Conservation (phyloP, 2,329 filamentous ascomycete species). For the Nothomitra cinnamomea region DNA sequence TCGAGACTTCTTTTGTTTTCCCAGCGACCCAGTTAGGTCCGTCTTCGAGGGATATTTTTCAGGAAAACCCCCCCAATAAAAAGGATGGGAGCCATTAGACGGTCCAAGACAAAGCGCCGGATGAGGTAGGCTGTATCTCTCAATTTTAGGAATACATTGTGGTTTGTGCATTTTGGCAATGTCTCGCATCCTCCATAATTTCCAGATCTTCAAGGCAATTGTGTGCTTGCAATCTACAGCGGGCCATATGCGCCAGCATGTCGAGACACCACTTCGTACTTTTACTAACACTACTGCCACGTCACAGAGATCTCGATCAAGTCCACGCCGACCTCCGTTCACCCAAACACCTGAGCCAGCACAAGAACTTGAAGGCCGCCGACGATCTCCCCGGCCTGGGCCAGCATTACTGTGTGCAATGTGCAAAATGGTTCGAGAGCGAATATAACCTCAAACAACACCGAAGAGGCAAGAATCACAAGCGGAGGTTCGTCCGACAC, state of each 20-base stretch:
- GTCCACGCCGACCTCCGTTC: conserved; percentile 67
- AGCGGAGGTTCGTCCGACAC: conserved; percentile 47
- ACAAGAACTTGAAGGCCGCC: conserved; percentile 57
- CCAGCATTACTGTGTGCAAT: conserved; percentile 75
- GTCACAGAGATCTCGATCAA: conserved; percentile 75
- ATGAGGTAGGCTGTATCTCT: conserved; percentile 35
- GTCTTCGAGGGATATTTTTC: no score
- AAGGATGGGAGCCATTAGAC: conserved; percentile 49
- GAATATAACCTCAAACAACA: conserved; percentile 61
- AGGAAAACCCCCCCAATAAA: no score
- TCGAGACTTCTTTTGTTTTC: no score
- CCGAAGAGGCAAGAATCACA: conserved; percentile 79
- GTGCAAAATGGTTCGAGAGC: conserved; percentile 90
- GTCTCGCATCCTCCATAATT: no score
- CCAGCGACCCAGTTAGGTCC: no score
- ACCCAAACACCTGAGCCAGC: conserved; percentile 62
- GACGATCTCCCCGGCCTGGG: conserved; percentile 85
- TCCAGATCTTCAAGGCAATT: no score
- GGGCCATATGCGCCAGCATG: no score
- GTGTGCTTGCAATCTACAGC: no score
- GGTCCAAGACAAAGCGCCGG: conserved; percentile 57
- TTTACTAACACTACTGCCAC: neutral
- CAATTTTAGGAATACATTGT: neutral
- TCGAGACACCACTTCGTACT: no score
- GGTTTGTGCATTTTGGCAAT: neutral